phyloP scores from a whole-genome alignment of 2,329 filamentous ascomycete genomes.

The Penicillium brevicompactum region DNA sequence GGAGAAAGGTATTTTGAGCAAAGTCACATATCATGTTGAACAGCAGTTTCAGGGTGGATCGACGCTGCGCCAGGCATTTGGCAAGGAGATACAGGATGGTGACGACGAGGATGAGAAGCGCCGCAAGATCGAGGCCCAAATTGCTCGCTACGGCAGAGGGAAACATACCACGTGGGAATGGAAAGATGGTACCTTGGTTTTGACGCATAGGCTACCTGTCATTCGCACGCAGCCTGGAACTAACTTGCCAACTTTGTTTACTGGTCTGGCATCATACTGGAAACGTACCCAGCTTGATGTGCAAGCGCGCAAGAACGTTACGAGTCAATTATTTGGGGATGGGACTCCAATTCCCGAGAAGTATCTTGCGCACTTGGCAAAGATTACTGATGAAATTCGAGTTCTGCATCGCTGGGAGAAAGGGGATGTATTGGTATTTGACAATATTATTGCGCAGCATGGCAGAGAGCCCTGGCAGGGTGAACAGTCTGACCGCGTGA shows the following conservation, averaged over 20 bases:
- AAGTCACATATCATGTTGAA: slow-evolving; percentile 46
- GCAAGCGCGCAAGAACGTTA: slow-evolving; percentile 34
- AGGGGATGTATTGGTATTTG: slow-evolving; percentile 53
- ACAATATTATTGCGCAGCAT: slow-evolving; percentile 54
- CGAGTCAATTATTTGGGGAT: slow-evolving; percentile 49
- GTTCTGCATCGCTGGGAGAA: slow-evolving; percentile 52
- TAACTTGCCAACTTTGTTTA: slow-evolving; percentile 51
- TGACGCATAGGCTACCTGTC: slow-evolving; percentile 51
- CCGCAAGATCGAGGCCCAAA: slow-evolving; percentile 53
- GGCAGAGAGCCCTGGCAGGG: slow-evolving; percentile 53
- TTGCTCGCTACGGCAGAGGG: slow-evolving; percentile 49
- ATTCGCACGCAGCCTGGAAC: slow-evolving; percentile 52
- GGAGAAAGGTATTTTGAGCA: slow-evolving; percentile 49
- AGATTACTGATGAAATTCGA: slow-evolving; percentile 53
- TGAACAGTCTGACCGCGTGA: slow-evolving; percentile 48
- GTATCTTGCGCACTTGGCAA: slow-evolving; percentile 45
- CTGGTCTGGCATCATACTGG: slow-evolving; percentile 50
- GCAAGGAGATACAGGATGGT: slow-evolving; percentile 48
- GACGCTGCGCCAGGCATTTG: slow-evolving; percentile 51
- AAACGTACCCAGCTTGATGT: slow-evolving; percentile 35
- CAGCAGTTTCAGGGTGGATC: slow-evolving; percentile 51
- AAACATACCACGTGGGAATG: slow-evolving; percentile 53
- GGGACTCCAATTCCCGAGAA: slow-evolving; percentile 51
- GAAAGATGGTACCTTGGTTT: slow-evolving; percentile 45
- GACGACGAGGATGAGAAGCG: slow-evolving; percentile 47